Percentiles rank a stretch among this genome's conserved stretches.
Evolutionary conservation across 129 eudicot species (phyloP).

Genomic region (Arctium lappa): DNA sequence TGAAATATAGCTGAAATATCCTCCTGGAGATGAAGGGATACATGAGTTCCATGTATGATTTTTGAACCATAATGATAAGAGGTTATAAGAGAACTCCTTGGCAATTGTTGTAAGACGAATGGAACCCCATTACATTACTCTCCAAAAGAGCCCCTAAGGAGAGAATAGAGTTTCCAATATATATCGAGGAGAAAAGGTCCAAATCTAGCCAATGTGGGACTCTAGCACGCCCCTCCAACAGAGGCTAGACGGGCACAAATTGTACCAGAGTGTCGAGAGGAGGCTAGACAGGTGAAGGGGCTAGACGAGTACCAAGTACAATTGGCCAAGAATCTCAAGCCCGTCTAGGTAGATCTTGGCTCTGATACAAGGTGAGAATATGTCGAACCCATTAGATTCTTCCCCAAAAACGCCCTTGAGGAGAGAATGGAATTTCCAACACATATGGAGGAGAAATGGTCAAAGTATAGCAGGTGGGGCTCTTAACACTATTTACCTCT

Average conservation of each 20-base stretch:
- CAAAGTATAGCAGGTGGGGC: background rate
- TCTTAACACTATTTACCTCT: background rate
- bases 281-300: too few relatives aligned
- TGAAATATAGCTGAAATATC: slow-evolving; percentile 72
- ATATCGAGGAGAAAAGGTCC: too few relatives aligned
- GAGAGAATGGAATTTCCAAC: background rate
- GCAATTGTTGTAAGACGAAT: background rate
- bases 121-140: background rate
- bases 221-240: too few relatives aligned
- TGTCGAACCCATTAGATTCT: background rate
- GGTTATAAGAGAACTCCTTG: background rate
- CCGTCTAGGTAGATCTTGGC: background rate
- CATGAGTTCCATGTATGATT: background rate
- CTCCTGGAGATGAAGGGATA: slow-evolving; percentile 38
- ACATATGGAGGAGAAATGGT: background rate
- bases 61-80: background rate
- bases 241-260: too few relatives aligned
- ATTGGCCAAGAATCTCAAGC: too few relatives aligned
- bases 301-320: too few relatives aligned
- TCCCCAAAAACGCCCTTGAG: background rate
- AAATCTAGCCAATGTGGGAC: too few relatives aligned
- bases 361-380: background rate
- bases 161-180: too few relatives aligned
- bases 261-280: too few relatives aligned
- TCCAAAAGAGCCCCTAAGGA: background rate